Evolutionary conservation across 495 filamentous ascomycete genomes (phyloP), one percentile per base, ranked within the genome.

Genomic region (Penicillium paxilli): DNA sequence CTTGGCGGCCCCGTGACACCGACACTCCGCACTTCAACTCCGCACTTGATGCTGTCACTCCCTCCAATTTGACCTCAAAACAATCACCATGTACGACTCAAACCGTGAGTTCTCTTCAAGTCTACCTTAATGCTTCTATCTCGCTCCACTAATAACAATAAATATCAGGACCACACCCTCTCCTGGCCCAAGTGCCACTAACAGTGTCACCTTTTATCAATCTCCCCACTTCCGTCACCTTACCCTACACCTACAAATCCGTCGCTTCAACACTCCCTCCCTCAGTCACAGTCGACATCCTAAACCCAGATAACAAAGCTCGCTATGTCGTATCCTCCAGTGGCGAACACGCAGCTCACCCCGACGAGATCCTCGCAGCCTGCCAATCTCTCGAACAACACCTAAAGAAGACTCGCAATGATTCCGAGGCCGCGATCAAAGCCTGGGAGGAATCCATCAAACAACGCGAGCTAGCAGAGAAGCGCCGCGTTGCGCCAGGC

Each of bases 131-230:
- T 2, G 19, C 26, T 28, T 6, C 5, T 10, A 40, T 17, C 9
- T 46, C 10, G 30, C 14, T 22, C 5, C 23, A 53, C 16, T 33
- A 5, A 53, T 46, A 2, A 10, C 7, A 5, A 53, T 46, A 2
- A 10, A 6, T 30, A 30, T 6, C 59, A 94, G 90, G 83, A 52
- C 83, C 89, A 4, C 92, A 97, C 72, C 89, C 88, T 19, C 83
- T 96, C 55, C 88, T 98, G 41, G 89, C 90, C 55, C 94, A 98
- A 72, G 83, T 97, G 47, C 90, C 92, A 47, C 80, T 98, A 46
- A 93, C 90, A 54, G 91, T 97, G 49, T 96, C 92, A 25, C 94
- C 94, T 21, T 96, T 96, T 78, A 85, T 97, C 70, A 88, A 85
- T 54, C 90, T 98, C 33, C 94, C 95, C 24, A 85, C 88, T 8